A percentile compares a stretch with the other conserved stretches of the same genome.
Conservation (phyloP, 2,329 filamentous ascomycete species). For the Neopestalotiopsis sp. region DNA sequence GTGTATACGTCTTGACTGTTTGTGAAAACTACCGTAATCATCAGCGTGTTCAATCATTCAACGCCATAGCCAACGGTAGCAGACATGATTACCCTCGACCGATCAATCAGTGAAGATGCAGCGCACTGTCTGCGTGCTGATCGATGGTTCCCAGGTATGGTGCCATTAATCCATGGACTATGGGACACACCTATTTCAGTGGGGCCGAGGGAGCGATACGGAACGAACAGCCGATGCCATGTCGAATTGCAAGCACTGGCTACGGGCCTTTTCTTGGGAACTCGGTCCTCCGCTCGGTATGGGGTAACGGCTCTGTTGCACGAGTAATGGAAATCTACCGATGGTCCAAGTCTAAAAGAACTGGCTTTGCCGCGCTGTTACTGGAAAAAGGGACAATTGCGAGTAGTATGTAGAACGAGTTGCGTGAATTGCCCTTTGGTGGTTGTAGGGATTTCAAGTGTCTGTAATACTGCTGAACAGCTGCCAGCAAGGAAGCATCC, state of each 20-base stretch:
- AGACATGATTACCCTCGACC: background rate
- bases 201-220: constrained; percentile 11
- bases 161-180: background rate
- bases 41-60: no score
- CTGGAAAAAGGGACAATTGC: background rate
- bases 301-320: constrained; percentile 7
- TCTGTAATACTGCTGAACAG: no score
- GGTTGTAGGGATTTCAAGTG: background rate
- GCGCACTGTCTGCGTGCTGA: background rate
- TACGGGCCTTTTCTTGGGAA: constrained; percentile 1
- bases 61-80: background rate
- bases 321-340: constrained; percentile 2
- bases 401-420: background rate
- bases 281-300: constrained; percentile 6
- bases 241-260: background rate
- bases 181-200: background rate
- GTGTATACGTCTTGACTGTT: no score
- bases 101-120: background rate
- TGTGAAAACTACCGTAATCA: no score
- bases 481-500: no score
- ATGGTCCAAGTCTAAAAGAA: background rate
- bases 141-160: background rate
- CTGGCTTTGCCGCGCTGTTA: background rate
- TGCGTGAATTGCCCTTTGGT: background rate
- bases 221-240: constrained; percentile 11